phyloP scores from a whole-genome alignment of 2,329 filamentous ascomycete genomes.

The Xylariaceae sp. region DNA sequence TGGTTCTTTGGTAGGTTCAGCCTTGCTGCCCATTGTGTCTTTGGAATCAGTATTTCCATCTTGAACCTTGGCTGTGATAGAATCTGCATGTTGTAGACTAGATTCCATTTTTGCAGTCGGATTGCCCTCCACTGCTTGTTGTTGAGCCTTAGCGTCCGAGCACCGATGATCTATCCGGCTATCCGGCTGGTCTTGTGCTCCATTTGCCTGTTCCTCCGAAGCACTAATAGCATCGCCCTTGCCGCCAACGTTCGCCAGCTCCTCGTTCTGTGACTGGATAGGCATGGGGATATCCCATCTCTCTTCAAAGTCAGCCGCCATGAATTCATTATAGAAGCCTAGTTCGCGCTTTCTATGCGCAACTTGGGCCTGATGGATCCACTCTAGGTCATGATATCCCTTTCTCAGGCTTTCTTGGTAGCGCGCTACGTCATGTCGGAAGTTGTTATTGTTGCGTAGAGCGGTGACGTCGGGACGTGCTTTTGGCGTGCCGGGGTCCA shows the following conservation, averaged over 20 bases:
- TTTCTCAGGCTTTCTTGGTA: constrained; percentile 53
- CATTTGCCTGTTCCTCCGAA: not conserved
- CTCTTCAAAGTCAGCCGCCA: constrained; percentile 51
- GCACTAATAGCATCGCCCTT: not conserved
- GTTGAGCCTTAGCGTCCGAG: not conserved
- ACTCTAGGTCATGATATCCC: constrained; percentile 58
- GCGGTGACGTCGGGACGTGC: constrained; percentile 50
- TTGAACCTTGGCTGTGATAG: not conserved
- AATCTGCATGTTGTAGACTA: not conserved
- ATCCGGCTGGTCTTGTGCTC: not conserved
- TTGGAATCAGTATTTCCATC: not conserved
- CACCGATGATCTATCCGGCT: too few species aligned
- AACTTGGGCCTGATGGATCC: constrained; percentile 58
- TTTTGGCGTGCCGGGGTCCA: constrained; percentile 42
- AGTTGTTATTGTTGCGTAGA: constrained; percentile 54
- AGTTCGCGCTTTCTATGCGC: constrained; percentile 55
- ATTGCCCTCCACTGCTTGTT: not conserved
- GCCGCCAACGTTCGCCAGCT: not conserved
- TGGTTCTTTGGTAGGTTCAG: not conserved
- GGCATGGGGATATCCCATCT: constrained; percentile 55
- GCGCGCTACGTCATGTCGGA: constrained; percentile 53
- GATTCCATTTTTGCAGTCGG: not conserved
- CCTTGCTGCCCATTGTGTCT: not conserved
- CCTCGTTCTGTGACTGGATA: not conserved
- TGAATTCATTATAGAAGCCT: constrained; percentile 57